These are phyloP conservation scores for Globisporangium ultimum DNA, from an alignment of 352 stramenopile genomes.

Conservation along the genomic window DNA sequence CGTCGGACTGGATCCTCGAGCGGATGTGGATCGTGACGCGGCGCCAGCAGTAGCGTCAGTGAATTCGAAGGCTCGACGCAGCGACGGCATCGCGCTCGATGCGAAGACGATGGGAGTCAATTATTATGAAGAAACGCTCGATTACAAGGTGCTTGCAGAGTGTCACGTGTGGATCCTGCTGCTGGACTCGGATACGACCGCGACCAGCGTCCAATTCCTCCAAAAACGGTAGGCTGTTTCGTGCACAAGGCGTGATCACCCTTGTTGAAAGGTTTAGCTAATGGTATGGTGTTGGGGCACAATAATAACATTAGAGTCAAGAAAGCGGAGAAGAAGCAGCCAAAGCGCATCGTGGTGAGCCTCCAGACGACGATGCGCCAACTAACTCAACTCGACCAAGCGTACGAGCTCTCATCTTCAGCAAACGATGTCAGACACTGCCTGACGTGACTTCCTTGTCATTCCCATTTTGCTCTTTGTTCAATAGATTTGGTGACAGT, in stretches of 20 bases:
- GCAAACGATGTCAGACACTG: background rate
- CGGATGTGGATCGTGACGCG: background rate
- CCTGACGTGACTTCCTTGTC: background rate
- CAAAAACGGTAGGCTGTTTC: constrained; percentile 30
- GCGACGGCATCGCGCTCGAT: constrained; percentile 45
- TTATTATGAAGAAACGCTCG: constrained; percentile 37
- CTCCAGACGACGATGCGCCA: constrained; percentile 61
- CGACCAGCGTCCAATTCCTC: constrained; percentile 34
- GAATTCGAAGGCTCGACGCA: constrained; percentile 27
- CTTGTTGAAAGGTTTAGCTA: background rate
- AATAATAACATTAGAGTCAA: constrained; percentile 7
- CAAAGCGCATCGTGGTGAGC: constrained; percentile 54
- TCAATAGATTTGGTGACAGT: constrained; percentile 48
- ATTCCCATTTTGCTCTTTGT: background rate
- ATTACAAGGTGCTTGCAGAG: constrained; percentile 32
- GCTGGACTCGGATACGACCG: constrained; percentile 43
- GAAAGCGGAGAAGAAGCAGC: constrained; percentile 21
- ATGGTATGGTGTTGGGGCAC: background rate
- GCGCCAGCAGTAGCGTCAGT: background rate
- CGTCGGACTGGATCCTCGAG: constrained; percentile 15
- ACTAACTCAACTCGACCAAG: constrained; percentile 47
- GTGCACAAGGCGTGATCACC: background rate
- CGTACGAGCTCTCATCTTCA: constrained; percentile 22
- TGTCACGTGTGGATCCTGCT: constrained; percentile 66
- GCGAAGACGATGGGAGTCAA: constrained; percentile 16